A percentile compares a stretch with the other conserved stretches of the same genome.
phyloP scores from a whole-genome alignment of 2,329 filamentous ascomycete genomes.

The Trichoderma polysporum region DNA sequence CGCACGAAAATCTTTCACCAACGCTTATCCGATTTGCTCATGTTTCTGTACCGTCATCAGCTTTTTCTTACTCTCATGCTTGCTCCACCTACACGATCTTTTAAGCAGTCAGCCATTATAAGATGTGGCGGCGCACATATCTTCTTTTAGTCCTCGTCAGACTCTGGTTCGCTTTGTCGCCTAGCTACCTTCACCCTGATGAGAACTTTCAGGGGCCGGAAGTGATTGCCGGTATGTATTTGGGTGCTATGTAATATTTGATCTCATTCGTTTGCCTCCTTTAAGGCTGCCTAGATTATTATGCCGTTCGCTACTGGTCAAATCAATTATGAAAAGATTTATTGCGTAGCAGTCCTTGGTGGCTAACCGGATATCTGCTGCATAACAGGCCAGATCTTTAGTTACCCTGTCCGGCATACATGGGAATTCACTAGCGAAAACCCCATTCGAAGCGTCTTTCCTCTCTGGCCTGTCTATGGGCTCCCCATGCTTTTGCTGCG shows the following conservation, averaged over 20 bases:
- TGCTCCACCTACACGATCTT: conserved; percentile 26
- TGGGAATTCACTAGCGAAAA: conserved; percentile 93
- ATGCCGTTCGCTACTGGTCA: background rate
- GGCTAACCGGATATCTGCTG: conserved; percentile 1
- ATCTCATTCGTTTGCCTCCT: background rate
- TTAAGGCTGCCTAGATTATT: background rate
- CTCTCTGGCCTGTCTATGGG: conserved; percentile 93
- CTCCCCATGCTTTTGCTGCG: conserved; percentile 89
- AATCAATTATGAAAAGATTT: background rate
- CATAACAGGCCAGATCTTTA: conserved; percentile 80
- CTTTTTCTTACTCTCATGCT: conserved; percentile 28
- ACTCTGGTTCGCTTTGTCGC: conserved; percentile 89
- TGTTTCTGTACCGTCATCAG: conserved; percentile 20
- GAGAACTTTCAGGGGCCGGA: conserved; percentile 99
- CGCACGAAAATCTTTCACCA: background rate
- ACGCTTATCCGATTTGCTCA: conserved; percentile 21
- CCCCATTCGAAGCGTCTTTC: conserved; percentile 94
- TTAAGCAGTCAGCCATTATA: conserved; percentile 28
- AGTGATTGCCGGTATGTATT: conserved; percentile 81
- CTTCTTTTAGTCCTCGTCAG: conserved; percentile 80
- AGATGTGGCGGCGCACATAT: conserved; percentile 91
- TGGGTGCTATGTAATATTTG: background rate
- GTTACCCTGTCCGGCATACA: conserved; percentile 82
- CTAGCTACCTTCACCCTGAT: conserved; percentile 96
- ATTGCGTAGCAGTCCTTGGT: background rate